These are phyloP conservation scores for Volvox carteri DNA, from an alignment of 163 green algal genomes.

Conservation along the genomic window DNA sequence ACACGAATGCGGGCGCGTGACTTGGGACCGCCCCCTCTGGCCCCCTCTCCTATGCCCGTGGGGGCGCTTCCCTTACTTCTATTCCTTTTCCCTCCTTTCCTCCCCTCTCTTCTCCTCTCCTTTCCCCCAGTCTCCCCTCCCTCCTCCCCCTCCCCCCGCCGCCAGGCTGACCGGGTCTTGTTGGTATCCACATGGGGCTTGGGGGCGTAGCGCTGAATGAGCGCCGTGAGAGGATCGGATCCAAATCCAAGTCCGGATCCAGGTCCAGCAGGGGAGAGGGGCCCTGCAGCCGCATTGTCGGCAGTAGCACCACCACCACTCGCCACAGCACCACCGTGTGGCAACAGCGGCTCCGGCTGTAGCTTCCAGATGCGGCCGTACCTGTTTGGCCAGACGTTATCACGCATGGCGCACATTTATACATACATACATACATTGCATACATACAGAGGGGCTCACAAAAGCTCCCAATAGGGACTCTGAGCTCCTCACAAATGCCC, in stretches of 20 bases:
- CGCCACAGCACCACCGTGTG: too few species aligned
- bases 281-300: background rate
- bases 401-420: background rate
- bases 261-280: background rate
- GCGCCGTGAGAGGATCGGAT: constrained; percentile 42
- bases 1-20: background rate
- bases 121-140: background rate
- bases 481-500: too few species aligned
- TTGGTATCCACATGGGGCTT: constrained; percentile 62
- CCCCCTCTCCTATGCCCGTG: too few species aligned
- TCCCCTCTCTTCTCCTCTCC: too few species aligned
- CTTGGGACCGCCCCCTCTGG: background rate
- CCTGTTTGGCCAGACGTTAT: constrained; percentile 26
- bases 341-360: constrained; percentile 50
- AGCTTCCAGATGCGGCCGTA: constrained; percentile 73
- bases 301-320: constrained; percentile 25
- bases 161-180: constrained; percentile 9
- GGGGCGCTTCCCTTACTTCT: too few species aligned
- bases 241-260: background rate
- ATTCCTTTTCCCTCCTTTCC: background rate
- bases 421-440: background rate
- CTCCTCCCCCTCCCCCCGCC: background rate
- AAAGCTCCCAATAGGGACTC: background rate
- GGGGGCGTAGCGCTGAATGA: constrained; percentile 78
- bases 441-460: too few species aligned